Conservation (phyloP, 192 early-diverging fungal species). For the Mortierella antarctica region DNA sequence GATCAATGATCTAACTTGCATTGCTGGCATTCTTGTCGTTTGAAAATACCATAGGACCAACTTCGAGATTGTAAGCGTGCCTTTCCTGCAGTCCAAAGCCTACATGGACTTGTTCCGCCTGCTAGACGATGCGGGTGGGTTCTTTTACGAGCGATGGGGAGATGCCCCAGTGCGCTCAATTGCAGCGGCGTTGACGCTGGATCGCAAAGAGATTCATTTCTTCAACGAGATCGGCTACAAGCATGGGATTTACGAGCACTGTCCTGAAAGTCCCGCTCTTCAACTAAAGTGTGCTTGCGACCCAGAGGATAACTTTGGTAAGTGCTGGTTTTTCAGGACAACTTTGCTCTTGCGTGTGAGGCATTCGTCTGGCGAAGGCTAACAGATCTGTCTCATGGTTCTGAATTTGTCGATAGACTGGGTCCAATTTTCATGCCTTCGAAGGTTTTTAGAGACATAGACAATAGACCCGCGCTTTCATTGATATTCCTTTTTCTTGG, state of each 20-base stretch:
- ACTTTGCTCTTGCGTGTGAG: neutral
- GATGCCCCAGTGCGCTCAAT: slow-evolving; percentile 83
- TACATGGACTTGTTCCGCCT: slow-evolving; percentile 74
- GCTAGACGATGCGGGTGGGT: slow-evolving; percentile 83
- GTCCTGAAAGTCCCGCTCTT: slow-evolving; percentile 65
- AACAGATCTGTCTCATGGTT: neutral
- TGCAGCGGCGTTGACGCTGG: slow-evolving; percentile 69
- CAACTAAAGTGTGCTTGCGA: slow-evolving; percentile 65
- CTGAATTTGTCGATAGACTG: slow-evolving; percentile 36
- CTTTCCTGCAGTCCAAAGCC: slow-evolving; percentile 72
- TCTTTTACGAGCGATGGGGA: slow-evolving; percentile 87
- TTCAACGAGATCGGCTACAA: slow-evolving; percentile 81
- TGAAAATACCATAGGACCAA: slow-evolving; percentile 85
- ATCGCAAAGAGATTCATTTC: slow-evolving; percentile 76
- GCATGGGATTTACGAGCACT: slow-evolving; percentile 77
- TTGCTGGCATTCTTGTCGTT: neutral
- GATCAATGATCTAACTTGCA: too few relatives aligned
- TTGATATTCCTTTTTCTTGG: too few relatives aligned
- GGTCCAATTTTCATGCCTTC: slow-evolving; percentile 42
- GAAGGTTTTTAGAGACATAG: slow-evolving; percentile 41
- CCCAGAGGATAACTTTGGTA: slow-evolving; percentile 64
- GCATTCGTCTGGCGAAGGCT: neutral
- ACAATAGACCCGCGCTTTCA: neutral
- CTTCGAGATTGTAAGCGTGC: slow-evolving; percentile 86
- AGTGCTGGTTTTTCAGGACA: slow-evolving; percentile 12